These are phyloP conservation scores for Cytospora paraplurivora DNA, from an alignment of 2,329 filamentous ascomycete species.

Conservation along the genomic window DNA sequence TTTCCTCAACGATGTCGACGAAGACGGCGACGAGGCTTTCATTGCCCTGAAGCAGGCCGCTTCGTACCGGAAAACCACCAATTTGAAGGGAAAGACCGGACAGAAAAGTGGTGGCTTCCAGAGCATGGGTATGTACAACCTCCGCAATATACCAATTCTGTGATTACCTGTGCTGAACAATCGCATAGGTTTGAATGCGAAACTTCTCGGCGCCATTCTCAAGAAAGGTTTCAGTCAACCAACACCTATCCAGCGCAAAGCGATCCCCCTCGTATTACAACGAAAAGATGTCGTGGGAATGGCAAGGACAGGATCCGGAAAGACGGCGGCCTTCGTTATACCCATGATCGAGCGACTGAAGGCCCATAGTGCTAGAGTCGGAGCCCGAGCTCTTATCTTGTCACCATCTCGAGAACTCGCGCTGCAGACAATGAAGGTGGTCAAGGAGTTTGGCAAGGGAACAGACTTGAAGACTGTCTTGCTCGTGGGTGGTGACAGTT, in stretches of 20 bases:
- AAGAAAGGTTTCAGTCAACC: conserved; percentile 95
- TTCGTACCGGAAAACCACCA: conserved; percentile 81
- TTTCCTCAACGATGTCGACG: conserved; percentile 53
- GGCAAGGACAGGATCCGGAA: conserved; percentile 97
- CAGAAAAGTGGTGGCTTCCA: conserved; percentile 96
- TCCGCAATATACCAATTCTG: neutral
- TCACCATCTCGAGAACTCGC: conserved; percentile 94
- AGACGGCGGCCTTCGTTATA: conserved; percentile 97
- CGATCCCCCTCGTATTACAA: conserved; percentile 87
- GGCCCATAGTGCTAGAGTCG: conserved; percentile 82
- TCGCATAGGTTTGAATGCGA: conserved; percentile 70
- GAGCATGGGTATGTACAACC: conserved; percentile 70
- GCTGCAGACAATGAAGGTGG: conserved; percentile 91
- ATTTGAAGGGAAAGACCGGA: conserved; percentile 79
- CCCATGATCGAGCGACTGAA: conserved; percentile 96
- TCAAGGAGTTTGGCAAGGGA: conserved; percentile 88
- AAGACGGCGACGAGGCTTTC: conserved; percentile 78
- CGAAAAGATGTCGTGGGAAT: conserved; percentile 97
- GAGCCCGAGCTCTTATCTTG: conserved; percentile 82
- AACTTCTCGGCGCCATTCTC: conserved; percentile 85
- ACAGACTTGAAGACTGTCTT: conserved; percentile 90
- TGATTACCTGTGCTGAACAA: conserved; percentile 22
- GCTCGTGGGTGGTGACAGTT: conserved; percentile 89
- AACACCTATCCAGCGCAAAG: conserved; percentile 95
- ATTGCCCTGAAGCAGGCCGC: conserved; percentile 87